These are phyloP conservation scores for Venturia effusa DNA, from an alignment of 2,329 filamentous ascomycete species.

Conservation along the genomic window DNA sequence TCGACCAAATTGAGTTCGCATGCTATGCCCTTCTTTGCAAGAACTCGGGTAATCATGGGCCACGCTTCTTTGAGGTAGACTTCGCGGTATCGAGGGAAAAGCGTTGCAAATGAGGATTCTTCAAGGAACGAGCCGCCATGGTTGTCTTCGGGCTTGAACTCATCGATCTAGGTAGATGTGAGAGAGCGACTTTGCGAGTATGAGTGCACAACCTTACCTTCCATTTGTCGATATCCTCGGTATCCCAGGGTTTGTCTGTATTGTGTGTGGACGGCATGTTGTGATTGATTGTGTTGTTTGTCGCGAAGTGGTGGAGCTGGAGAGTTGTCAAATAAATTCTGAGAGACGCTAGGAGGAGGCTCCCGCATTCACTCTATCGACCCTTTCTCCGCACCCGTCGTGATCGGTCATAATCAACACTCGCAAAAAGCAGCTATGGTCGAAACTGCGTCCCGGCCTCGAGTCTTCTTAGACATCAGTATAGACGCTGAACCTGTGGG, in stretches of 20 bases:
- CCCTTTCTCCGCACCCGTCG: not conserved
- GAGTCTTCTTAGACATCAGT: constrained; percentile 32
- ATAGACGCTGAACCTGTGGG: constrained; percentile 30
- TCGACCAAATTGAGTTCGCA: constrained; percentile 92
- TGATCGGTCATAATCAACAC: too few species aligned
- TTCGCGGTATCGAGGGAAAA: constrained; percentile 97
- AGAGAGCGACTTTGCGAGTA: not conserved
- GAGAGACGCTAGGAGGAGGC: not conserved
- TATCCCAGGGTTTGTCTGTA: constrained; percentile 88
- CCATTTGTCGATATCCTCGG: constrained; percentile 96
- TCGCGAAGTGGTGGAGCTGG: not conserved
- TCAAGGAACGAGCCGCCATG: constrained; percentile 75
- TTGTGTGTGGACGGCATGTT: constrained; percentile 83
- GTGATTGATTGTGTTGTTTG: constrained; percentile 11
- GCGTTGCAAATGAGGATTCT: constrained; percentile 54
- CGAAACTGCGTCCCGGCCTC: constrained; percentile 18
- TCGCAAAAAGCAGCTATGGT: not conserved
- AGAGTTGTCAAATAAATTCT: not conserved
- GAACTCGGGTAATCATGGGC: constrained; percentile 77
- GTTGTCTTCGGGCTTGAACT: constrained; percentile 81
- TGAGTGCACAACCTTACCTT: constrained; percentile 42
- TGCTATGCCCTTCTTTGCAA: constrained; percentile 80
- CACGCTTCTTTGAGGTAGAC: constrained; percentile 85
- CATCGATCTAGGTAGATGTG: constrained; percentile 48
- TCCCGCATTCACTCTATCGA: not conserved